Conservation (phyloP, 2,329 filamentous ascomycete species). For the Aphanocladium album region DNA sequence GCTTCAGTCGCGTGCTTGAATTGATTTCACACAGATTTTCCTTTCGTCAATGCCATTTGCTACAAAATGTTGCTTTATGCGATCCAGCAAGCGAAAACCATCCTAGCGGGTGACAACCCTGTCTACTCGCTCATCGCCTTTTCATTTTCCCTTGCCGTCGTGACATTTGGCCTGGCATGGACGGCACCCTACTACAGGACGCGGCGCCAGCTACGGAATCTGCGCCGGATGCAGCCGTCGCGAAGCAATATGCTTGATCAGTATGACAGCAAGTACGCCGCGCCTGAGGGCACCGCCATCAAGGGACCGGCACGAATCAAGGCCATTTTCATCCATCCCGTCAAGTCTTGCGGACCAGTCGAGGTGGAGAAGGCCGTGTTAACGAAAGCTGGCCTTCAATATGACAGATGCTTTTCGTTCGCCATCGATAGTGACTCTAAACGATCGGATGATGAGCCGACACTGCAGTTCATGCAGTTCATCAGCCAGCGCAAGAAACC, state of each 20-base stretch:
- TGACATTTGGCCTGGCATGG: not conserved
- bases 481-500: constrained; percentile 24
- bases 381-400: constrained; percentile 21
- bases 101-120: not conserved
- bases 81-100: not conserved
- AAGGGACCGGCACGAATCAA: constrained; percentile 19
- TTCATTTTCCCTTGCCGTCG: not conserved
- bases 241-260: constrained; percentile 24
- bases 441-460: constrained; percentile 10
- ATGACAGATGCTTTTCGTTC: constrained; percentile 25
- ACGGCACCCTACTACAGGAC: not conserved
- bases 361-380: constrained; percentile 21
- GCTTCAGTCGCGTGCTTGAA: not conserved
- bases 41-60: not conserved
- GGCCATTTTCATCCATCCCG: constrained; percentile 23
- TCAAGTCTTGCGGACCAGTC: constrained; percentile 25
- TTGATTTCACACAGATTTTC: not conserved
- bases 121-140: not conserved
- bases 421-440: constrained; percentile 23
- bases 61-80: not conserved
- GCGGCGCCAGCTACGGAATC: constrained; percentile 4
- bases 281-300: not conserved
- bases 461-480: constrained; percentile 24
- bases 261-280: constrained; percentile 15
- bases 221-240: constrained; percentile 18